A percentile compares a stretch with the other conserved stretches of the same genome.
Evolutionary conservation across 2,329 filamentous ascomycete genomes (phyloP).

Genomic region (Triangularia setosa): DNA sequence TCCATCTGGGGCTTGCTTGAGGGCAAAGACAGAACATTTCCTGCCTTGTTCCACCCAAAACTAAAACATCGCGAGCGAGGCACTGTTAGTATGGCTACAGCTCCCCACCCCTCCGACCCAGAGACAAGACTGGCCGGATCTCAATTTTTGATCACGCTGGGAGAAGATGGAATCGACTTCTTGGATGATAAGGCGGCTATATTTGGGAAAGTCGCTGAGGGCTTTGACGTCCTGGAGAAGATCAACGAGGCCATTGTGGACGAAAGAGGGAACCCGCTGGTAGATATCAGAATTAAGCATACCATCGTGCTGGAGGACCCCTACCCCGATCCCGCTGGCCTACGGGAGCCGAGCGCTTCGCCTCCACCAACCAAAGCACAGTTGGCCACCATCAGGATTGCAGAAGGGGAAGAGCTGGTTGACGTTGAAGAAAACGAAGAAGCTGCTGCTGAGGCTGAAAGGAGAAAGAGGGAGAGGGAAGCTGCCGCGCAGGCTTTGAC

Average conservation of each 20-base stretch:
- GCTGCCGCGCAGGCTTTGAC: constrained; percentile 91
- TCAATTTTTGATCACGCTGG: constrained; percentile 90
- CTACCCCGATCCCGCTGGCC: constrained; percentile 73
- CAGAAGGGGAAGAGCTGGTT: constrained; percentile 74
- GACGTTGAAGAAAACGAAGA: constrained; percentile 71
- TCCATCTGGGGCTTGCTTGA: constrained; percentile 87
- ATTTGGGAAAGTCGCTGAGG: constrained; percentile 93
- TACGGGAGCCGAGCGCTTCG: constrained; percentile 74
- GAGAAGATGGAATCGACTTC: constrained; percentile 78
- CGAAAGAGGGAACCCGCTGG: constrained; percentile 77
- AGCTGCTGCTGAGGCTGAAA: constrained; percentile 62
- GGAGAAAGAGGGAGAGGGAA: constrained; percentile 78
- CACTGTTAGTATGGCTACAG: constrained; percentile 97
- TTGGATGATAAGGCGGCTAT: constrained; percentile 91
- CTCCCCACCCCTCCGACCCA: constrained; percentile 67
- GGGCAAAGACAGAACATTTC: constrained; percentile 68
- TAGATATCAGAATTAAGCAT: constrained; percentile 93
- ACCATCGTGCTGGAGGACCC: constrained; percentile 90
- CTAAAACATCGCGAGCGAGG: constrained; percentile 85
- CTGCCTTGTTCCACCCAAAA: constrained; percentile 79
- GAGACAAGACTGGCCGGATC: constrained; percentile 80
- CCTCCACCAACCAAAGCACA: constrained; percentile 81
- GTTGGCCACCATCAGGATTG: constrained; percentile 85
- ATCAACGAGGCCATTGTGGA: constrained; percentile 89
- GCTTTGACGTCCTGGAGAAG: constrained; percentile 89